Base-by-base conservation (phyloP, 1,284 basidiomycete species). In the Inonotus obliquus region DNA sequence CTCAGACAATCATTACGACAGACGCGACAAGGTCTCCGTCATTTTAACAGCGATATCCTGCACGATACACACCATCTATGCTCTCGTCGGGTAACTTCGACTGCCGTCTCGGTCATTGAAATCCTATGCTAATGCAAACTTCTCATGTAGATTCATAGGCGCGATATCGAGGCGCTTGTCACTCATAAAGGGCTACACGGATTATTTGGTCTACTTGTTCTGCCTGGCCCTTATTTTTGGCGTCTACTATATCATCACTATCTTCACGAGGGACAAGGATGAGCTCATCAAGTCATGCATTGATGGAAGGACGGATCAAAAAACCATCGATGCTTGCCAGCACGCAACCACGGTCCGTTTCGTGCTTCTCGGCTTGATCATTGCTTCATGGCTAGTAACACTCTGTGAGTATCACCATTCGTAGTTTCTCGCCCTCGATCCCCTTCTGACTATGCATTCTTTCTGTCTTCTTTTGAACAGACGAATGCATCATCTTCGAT, bases 151-250 rank as follows among this genome's bases (percentile, higher is more conserved):
- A 10, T 65, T 68, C 47, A 61, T 67, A 56, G 70, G 69, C 49
- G 57, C 69, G 10, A 53, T 70, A 37, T 52, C 65, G 54, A 63
- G 68, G 38, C 64, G 61, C 27, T 65, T 67, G 23, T 47, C 54
- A 7, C 65, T 69, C 52, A 69, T 71, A 14, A 48, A 63, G 32
- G 52, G 62, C 5, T 71, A 69, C 59, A 63, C 67, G 2, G 47
- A 56, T 7, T 63, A 38, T 38, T 55, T 64, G 35, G 47, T 51
- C 48, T 61, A 35, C 32, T 21, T 61, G 23, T 45, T 64, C 37
- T 59, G 35, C 21, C 17, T 64, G 13, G 45, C 27, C 37, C 14
- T 64, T 21, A 27, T 38, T 4, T 19, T 44, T 23, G 54, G 54
- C 35, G 54, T 61, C 25, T 35, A 35, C 14, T 27, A 37, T 35